Conservation (phyloP, 192 early-diverging fungal genomes). For the Umbelopsis isabellina region DNA sequence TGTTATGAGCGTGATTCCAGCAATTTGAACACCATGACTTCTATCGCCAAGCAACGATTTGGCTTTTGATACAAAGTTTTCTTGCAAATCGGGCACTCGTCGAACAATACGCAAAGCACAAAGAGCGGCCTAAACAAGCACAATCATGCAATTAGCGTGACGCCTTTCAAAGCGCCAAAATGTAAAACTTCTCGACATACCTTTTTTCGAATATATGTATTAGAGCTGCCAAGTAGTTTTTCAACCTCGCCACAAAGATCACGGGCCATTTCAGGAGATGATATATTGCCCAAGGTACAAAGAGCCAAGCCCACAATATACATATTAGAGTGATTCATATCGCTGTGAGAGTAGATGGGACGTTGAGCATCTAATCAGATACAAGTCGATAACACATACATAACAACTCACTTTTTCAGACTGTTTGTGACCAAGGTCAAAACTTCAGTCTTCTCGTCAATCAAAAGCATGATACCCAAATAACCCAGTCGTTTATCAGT, state of each 20-base stretch:
- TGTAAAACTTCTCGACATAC: conserved; percentile 40
- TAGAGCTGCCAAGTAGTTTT: conserved; percentile 85
- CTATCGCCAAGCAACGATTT: conserved; percentile 84
- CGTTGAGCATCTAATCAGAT: not conserved
- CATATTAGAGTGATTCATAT: conserved; percentile 95
- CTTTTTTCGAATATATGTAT: conserved; percentile 97
- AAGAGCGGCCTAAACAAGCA: conserved; percentile 78
- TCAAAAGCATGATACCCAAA: conserved; percentile 94
- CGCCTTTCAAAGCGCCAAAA: not conserved
- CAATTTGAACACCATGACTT: conserved; percentile 94
- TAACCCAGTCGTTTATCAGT: conserved; percentile 98
- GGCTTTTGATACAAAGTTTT: conserved; percentile 77
- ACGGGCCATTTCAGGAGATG: conserved; percentile 93
- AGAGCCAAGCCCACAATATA: conserved; percentile 97
- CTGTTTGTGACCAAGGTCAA: conserved; percentile 98
- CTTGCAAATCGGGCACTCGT: conserved; percentile 90
- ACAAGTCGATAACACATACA: not conserved
- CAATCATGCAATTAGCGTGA: not conserved
- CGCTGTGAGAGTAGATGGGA: conserved; percentile 53
- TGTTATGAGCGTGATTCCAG: conserved; percentile 84
- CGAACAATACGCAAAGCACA: conserved; percentile 90
- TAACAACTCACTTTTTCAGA: conserved; percentile 84
- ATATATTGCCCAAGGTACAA: conserved; percentile 95
- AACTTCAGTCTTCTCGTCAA: conserved; percentile 98
- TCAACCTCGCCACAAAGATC: conserved; percentile 95